Percentiles rank a stretch among this genome's conserved stretches.
Evolutionary conservation across 2,329 filamentous ascomycete species (phyloP).

Genomic region (Ascochyta fabae): DNA sequence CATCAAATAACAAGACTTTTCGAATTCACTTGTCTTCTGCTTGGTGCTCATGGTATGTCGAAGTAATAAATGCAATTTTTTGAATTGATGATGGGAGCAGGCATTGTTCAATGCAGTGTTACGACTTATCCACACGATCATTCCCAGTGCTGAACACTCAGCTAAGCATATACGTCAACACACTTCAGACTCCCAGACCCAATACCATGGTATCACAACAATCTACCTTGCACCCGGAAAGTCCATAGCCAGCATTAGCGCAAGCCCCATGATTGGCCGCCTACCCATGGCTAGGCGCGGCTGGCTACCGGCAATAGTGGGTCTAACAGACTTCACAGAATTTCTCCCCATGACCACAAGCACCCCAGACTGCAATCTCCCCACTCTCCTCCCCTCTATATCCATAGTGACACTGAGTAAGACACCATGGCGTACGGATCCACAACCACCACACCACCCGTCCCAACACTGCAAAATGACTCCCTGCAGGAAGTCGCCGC

Average conservation of each 20-base stretch:
- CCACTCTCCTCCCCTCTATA: too few relatives aligned
- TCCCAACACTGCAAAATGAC: neutral
- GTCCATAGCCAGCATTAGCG: neutral
- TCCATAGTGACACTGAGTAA: neutral
- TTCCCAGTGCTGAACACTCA: too few relatives aligned
- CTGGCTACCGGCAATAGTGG: constrained; percentile 10
- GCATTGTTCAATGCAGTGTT: too few relatives aligned
- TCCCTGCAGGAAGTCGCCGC: constrained; percentile 6
- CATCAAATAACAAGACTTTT: neutral
- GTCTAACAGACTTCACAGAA: neutral
- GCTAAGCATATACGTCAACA: too few relatives aligned
- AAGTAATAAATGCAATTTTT: too few relatives aligned
- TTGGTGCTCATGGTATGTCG: too few relatives aligned
- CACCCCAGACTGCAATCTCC: neutral
- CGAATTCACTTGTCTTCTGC: too few relatives aligned
- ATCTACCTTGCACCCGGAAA: neutral
- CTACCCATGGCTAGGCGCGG: constrained; percentile 13
- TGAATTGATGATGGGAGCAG: too few relatives aligned
- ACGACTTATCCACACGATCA: too few relatives aligned
- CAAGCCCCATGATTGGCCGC: neutral
- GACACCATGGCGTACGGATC: constrained; percentile 24
- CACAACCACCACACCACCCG: neutral
- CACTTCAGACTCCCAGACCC: too few relatives aligned
- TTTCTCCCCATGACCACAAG: constrained; percentile 3
- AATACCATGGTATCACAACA: too few relatives aligned